Conservation (phyloP, 2,329 filamentous ascomycete species). For the Mollisiaceae sp. region DNA sequence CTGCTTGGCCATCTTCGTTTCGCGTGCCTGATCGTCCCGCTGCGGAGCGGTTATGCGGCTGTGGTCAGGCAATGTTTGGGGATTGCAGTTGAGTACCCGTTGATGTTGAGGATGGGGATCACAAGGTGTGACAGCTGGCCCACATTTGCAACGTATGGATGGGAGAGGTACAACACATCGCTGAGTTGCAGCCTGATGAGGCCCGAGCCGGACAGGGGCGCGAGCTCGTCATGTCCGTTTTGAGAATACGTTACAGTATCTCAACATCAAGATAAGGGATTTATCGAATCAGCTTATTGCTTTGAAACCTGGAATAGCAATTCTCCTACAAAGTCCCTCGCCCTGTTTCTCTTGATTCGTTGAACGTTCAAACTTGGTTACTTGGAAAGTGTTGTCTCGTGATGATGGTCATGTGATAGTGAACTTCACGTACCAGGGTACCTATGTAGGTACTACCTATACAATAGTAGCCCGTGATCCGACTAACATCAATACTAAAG, state of each 20-base stretch:
- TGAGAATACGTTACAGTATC: neutral
- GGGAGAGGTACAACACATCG: neutral
- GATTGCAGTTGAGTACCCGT: neutral
- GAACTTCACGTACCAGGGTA: too few species aligned
- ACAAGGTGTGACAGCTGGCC: neutral
- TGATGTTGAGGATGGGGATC: neutral
- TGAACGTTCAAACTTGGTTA: too few species aligned
- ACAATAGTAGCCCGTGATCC: too few species aligned
- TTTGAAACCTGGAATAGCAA: too few species aligned
- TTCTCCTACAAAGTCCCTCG: too few species aligned
- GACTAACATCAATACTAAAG: too few species aligned
- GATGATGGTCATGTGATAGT: too few species aligned
- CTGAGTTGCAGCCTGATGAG: constrained; percentile 8
- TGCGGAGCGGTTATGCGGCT: neutral
- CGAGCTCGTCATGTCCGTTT: neutral
- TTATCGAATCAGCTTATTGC: too few species aligned
- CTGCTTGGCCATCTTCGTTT: neutral
- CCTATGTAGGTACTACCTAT: too few species aligned
- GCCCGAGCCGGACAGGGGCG: neutral
- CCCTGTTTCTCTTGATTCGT: too few species aligned
- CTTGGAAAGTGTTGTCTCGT: too few species aligned
- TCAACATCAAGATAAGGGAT: neutral
- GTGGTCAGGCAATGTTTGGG: constrained; percentile 6
- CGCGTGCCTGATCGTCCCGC: constrained; percentile 8
- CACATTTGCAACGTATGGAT: constrained; percentile 1